Evolutionary conservation across 2,329 filamentous ascomycete genomes (phyloP), one percentile per base, ranked within the genome.

Genomic region (Gaeumannomyces sp.): DNA sequence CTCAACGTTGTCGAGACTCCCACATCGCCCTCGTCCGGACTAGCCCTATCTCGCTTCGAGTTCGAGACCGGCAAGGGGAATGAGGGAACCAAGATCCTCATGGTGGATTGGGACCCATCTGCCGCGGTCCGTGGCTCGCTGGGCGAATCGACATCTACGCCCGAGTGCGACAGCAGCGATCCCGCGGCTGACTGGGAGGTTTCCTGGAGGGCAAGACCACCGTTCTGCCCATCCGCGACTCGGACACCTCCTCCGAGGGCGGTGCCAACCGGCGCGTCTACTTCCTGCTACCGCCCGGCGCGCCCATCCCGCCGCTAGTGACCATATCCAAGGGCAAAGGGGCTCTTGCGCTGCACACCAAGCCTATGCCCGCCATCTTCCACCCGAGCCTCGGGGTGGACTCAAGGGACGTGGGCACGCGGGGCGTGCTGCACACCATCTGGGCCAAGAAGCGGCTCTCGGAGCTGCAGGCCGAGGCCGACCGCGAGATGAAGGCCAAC

Each of bases 21-120:
- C 4, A 75, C 75, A n/a, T 76, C 82, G 71, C 78, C 79, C 66
- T 76, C 81, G 4, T 79, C 80, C 16, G 70, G 73, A 25, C 67
- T 77, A 65, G 89, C 89, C n/a, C 81, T 92, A 60, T 89, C 92
- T 60, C 88, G 93, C 66, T 97, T 96, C 76, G 93, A 97, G 75
- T 96, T 96, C 73, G 90, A 93, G 76, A 81, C 85, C 0, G 89
- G 88, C 50, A 85, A 85, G 74, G 89, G 87, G 62, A 91, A 92
- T 71, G 89, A 93, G 69, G 92, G 92, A 57, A 96, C 92, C 68
- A 97, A 96, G 79, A 89, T 97, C 68, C 80, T 97, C 70, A 95
- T 97, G 92, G 89, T 96, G 56, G 92, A 97, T 75, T 97, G 93
- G 93, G 87, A 91, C 73, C 74, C 76, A 13, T 66, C 67, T n/a